phyloP scores from a whole-genome alignment of 2,329 filamentous ascomycete species.

The Leptographium radiaticola region DNA sequence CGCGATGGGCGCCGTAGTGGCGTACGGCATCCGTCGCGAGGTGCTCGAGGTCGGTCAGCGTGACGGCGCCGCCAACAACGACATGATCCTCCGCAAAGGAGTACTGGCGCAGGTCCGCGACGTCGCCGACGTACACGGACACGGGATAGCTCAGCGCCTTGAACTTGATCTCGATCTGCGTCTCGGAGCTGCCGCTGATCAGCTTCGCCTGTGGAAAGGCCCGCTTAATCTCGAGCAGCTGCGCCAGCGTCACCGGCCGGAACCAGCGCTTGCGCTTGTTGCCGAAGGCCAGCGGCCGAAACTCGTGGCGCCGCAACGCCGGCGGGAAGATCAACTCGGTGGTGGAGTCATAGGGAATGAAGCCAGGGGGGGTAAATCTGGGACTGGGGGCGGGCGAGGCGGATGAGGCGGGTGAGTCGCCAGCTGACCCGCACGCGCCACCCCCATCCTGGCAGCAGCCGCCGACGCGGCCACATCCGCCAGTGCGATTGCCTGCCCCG shows the following conservation, averaged over 20 bases:
- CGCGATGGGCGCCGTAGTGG: constrained; percentile 57
- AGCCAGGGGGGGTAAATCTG: constrained; percentile 71
- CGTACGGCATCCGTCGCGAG: constrained; percentile 69
- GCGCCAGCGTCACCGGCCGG: constrained; percentile 71
- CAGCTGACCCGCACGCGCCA: constrained; percentile 53
- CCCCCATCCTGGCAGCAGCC: constrained; percentile 61
- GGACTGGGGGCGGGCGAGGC: not conserved
- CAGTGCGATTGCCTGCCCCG: constrained; percentile 24
- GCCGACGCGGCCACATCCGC: constrained; percentile 22
- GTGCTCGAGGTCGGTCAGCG: constrained; percentile 78
- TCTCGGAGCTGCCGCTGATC: constrained; percentile 92
- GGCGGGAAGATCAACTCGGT: constrained; percentile 95
- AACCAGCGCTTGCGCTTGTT: constrained; percentile 95
- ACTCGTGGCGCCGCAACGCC: constrained; percentile 66
- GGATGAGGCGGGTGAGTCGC: not conserved
- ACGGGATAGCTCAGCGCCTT: constrained; percentile 83
- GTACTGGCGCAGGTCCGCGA: constrained; percentile 76
- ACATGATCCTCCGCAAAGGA: constrained; percentile 65
- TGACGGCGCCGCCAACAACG: constrained; percentile 89
- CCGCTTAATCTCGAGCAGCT: constrained; percentile 84
- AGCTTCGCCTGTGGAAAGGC: constrained; percentile 78
- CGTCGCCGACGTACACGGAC: constrained; percentile 88
- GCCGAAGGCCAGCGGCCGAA: constrained; percentile 73
- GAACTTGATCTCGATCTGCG: constrained; percentile 97
- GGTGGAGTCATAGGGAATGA: constrained; percentile 87